A percentile compares a stretch with the other conserved stretches of the same genome.
Conservation (phyloP, 2,329 filamentous ascomycete species). For the Incumbomyces delicatus region DNA sequence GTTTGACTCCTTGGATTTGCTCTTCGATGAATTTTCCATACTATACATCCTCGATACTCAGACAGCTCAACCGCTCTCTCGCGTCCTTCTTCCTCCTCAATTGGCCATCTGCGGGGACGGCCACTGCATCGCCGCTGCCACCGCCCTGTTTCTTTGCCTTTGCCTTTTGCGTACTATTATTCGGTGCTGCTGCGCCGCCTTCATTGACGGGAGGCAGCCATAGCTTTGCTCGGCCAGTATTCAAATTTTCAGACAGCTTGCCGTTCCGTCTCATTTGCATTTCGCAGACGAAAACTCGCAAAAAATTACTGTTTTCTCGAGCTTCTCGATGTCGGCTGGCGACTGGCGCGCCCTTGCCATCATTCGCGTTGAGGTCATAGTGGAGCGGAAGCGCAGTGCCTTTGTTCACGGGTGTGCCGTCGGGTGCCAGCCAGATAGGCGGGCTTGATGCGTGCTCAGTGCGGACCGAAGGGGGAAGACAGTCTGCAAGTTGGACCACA, state of each 20-base stretch:
- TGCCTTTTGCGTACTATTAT: too few species aligned
- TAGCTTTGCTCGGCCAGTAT: conserved; percentile 46
- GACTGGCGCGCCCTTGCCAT: conserved; percentile 25
- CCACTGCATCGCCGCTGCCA: background rate
- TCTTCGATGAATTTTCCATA: too few species aligned
- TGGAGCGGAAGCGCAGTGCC: conserved; percentile 42
- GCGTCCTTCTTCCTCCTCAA: background rate
- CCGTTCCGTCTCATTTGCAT: conserved; percentile 59
- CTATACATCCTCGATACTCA: conserved; percentile 3
- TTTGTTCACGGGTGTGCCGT: conserved; percentile 22
- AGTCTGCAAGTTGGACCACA: conserved; percentile 56
- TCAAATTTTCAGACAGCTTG: conserved; percentile 47
- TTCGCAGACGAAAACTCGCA: conserved; percentile 55
- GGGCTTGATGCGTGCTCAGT: conserved; percentile 23
- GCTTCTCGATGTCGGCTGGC: conserved; percentile 50
- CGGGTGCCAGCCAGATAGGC: conserved; percentile 25
- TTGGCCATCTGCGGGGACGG: background rate
- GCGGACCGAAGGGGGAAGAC: conserved; percentile 30
- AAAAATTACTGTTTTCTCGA: conserved; percentile 54
- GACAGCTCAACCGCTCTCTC: background rate
- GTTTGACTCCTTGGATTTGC: too few species aligned
- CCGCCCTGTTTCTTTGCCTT: background rate
- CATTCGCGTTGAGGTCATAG: conserved; percentile 25
- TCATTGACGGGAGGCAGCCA: conserved; percentile 49
- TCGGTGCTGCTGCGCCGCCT: background rate